Evolutionary conservation across 495 filamentous ascomycete species (phyloP).

Genomic region (Astrocystis sublimbata): DNA sequence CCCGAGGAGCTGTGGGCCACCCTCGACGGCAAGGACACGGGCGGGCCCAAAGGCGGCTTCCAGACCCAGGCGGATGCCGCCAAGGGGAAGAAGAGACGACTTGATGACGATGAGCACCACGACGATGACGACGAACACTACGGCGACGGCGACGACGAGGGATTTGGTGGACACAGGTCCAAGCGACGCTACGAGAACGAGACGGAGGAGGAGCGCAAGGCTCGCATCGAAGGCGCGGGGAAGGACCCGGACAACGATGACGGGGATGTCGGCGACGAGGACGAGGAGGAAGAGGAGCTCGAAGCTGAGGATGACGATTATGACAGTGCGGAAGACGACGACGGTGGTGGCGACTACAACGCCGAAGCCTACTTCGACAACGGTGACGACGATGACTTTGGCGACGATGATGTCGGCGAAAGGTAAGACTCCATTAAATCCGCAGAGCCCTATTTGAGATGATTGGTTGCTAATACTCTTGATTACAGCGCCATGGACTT

Average conservation of each 20-base stretch:
- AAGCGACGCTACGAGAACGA: conserved; percentile 35
- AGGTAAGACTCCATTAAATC: conserved; percentile 7
- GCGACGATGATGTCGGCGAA: conserved; percentile 48
- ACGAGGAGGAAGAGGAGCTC: conserved; percentile 48
- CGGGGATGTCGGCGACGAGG: conserved; percentile 39
- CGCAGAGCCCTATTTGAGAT: conserved; percentile 27
- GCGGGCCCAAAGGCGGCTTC: conserved; percentile 25
- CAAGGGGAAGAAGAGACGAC: conserved; percentile 18
- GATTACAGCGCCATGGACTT: conserved; percentile 19
- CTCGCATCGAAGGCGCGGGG: conserved; percentile 31
- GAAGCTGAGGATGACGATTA: conserved; percentile 47
- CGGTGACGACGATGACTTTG: conserved; percentile 48
- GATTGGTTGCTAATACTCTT: conserved; percentile 9
- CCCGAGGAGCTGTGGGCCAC: conserved; percentile 54
- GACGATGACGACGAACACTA: conserved; percentile 22
- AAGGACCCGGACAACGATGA: conserved; percentile 42
- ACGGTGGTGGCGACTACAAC: conserved; percentile 56
- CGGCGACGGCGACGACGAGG: conserved; percentile 25
- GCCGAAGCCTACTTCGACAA: conserved; percentile 57
- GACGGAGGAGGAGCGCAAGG: conserved; percentile 45
- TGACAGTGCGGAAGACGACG: conserved; percentile 48
- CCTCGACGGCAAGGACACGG: conserved; percentile 46
- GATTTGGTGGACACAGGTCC: conserved; percentile 16
- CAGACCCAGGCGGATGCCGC: conserved; percentile 19
- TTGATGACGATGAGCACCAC: conserved; percentile 21